Percentiles rank a stretch among this genome's conserved stretches.
phyloP scores from a whole-genome alignment of 2,329 filamentous ascomycete genomes.

The Biscogniauxia mediterranea region DNA sequence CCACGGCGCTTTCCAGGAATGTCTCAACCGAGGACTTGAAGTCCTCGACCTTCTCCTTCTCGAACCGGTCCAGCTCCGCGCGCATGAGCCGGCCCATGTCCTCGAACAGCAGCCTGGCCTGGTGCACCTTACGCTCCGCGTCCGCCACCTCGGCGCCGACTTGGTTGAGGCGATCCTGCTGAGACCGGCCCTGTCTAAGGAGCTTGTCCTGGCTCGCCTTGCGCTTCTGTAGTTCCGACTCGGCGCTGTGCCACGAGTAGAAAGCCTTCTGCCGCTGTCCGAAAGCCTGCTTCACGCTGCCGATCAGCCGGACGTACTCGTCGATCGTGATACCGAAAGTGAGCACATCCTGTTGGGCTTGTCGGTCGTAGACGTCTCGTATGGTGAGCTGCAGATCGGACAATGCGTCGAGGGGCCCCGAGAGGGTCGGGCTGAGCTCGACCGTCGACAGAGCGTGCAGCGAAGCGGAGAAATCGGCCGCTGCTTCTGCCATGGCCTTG shows the following conservation, averaged over 20 bases:
- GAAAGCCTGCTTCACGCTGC: conserved; percentile 92
- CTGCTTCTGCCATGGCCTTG: conserved; percentile 90
- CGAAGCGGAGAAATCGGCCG: conserved; percentile 88
- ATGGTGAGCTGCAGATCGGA: conserved; percentile 94
- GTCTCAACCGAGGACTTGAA: conserved; percentile 99
- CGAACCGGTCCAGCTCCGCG: conserved; percentile 86
- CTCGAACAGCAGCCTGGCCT: conserved; percentile 85
- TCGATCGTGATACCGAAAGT: conserved; percentile 97
- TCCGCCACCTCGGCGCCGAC: conserved; percentile 92
- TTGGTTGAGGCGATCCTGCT: conserved; percentile 93
- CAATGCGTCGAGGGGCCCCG: conserved; percentile 83
- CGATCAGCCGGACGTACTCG: conserved; percentile 95
- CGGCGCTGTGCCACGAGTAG: conserved; percentile 88
- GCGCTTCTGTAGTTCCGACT: conserved; percentile 86
- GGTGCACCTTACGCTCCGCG: conserved; percentile 88
- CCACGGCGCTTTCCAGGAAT: conserved; percentile 92
- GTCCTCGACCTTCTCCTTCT: conserved; percentile 96
- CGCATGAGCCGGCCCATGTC: conserved; percentile 97
- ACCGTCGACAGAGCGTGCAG: conserved; percentile 91
- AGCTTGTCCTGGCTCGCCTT: conserved; percentile 89
- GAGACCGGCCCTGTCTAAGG: conserved; percentile 89
- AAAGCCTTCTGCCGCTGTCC: conserved; percentile 91
- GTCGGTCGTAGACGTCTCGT: conserved; percentile 90
- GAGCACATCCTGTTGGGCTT: conserved; percentile 94
- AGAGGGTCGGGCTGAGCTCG: conserved; percentile 85